A percentile compares a stretch with the other conserved stretches of the same genome.
phyloP scores from a whole-genome alignment of 805 yeast species.

The Millerago galiae region DNA sequence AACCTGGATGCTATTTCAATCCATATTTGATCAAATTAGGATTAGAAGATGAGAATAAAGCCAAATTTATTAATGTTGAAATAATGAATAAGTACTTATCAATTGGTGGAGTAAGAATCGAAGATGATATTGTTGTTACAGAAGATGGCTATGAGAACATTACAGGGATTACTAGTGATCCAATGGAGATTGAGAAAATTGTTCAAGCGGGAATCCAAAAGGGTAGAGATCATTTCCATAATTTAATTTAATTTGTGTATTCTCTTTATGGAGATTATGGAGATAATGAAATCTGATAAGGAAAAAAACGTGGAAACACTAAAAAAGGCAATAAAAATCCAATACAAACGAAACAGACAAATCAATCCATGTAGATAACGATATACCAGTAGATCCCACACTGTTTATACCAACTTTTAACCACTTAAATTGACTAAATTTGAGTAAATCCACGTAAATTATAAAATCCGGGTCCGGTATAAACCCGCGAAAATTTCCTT shows the following conservation, averaged over 20 bases:
- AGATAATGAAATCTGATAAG: not conserved
- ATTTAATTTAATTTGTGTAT: constrained; percentile 16
- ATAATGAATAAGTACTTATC: constrained; percentile 73
- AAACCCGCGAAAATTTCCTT: too few relatives aligned
- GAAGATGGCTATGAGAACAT: constrained; percentile 71
- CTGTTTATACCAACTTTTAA: too few relatives aligned
- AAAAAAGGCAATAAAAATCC: too few relatives aligned
- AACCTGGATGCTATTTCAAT: constrained; percentile 91
- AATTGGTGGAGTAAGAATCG: constrained; percentile 96
- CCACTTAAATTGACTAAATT: too few relatives aligned
- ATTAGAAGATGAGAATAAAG: constrained; percentile 35
- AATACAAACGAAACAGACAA: too few relatives aligned
- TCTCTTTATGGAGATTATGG: not conserved
- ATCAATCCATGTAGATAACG: too few relatives aligned
- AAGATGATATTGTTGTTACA: constrained; percentile 84
- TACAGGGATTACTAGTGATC: constrained; percentile 80
- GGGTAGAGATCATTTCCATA: constrained; percentile 59
- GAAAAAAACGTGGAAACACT: too few relatives aligned
- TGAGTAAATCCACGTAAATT: too few relatives aligned
- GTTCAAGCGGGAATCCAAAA: constrained; percentile 63
- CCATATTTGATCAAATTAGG: constrained; percentile 69
- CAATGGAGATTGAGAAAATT: constrained; percentile 71
- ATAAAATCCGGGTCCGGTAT: too few relatives aligned
- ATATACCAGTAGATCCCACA: too few relatives aligned
- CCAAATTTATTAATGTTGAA: constrained; percentile 44